Evolutionary conservation across 176 grass and related monocot genomes (phyloP).

Genomic region (Luzula sylvatica): DNA sequence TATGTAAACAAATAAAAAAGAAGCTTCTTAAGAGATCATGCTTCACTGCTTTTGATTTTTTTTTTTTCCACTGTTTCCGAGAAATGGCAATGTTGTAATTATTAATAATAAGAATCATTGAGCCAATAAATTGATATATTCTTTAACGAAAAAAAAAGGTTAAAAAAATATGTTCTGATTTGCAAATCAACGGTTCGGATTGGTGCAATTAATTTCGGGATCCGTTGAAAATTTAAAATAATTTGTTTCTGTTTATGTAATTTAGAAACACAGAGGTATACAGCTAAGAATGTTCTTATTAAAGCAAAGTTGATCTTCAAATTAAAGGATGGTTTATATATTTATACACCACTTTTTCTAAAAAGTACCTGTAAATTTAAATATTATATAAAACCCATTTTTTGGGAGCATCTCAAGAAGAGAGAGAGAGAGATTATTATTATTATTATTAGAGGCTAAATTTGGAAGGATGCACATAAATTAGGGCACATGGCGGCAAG

Average conservation of each 20-base stretch:
- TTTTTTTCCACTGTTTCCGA: constrained; percentile 22
- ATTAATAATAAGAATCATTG: constrained; percentile 13
- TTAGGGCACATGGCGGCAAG: constrained; percentile 35
- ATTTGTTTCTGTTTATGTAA: too few species aligned
- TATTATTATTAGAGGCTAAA: too few species aligned
- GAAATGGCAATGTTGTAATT: constrained; percentile 22
- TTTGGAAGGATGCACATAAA: constrained; percentile 47
- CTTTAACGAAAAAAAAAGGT: constrained; percentile 6
- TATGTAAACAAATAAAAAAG: constrained; percentile 3
- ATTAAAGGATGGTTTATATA: constrained; percentile 18
- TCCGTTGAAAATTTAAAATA: constrained; percentile 7
- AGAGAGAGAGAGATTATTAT: not conserved
- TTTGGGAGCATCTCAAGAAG: not conserved
- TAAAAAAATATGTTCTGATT: not conserved
- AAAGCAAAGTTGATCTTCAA: constrained; percentile 20
- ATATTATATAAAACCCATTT: not conserved
- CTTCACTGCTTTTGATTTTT: constrained; percentile 8
- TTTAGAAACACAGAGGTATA: constrained; percentile 16
- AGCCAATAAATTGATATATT: constrained; percentile 1
- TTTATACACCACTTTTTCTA: constrained; percentile 16
- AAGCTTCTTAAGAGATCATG: constrained; percentile 26
- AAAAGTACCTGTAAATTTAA: constrained; percentile 8
- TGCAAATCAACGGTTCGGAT: constrained; percentile 9
- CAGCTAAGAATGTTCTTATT: constrained; percentile 20
- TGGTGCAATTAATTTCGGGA: not conserved